Conservation (phyloP, 75 land plant genomes). For the Cupressus sempervirens region DNA sequence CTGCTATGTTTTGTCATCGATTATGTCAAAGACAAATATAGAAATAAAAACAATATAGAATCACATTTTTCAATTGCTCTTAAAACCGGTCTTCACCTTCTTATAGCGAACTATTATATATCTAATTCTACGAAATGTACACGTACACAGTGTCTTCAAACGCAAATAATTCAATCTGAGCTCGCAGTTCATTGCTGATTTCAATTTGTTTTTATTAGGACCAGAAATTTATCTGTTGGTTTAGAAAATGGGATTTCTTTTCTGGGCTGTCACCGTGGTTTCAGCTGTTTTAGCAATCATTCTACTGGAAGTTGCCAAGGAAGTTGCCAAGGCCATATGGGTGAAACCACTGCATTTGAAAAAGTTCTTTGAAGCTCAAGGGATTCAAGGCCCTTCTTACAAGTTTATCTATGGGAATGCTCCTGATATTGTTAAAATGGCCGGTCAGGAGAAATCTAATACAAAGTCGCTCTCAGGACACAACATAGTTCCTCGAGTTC, state of each 20-base stretch:
- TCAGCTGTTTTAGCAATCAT: background rate
- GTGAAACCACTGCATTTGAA: background rate
- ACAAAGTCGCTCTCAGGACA: background rate
- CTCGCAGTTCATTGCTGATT: no score
- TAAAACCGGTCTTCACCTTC: no score
- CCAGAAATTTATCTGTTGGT: background rate
- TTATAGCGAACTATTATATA: no score
- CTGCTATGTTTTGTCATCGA: no score
- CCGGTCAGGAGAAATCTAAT: background rate
- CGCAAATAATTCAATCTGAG: no score
- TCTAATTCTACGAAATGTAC: no score
- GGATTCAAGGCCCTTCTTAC: background rate
- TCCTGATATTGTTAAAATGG: background rate
- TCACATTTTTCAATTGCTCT: no score
- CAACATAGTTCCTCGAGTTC: conserved; percentile 28
- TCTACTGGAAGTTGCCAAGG: background rate
- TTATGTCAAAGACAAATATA: no score
- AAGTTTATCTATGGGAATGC: background rate
- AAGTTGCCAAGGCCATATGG: background rate
- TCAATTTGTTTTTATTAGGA: no score
- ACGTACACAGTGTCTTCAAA: no score
- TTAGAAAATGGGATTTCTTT: background rate
- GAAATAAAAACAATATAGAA: no score
- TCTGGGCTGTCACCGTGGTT: background rate
- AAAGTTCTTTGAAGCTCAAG: background rate